Evolutionary conservation across 768 basidiomycete species (phyloP).

Genomic region (Arthromyces matolae): DNA sequence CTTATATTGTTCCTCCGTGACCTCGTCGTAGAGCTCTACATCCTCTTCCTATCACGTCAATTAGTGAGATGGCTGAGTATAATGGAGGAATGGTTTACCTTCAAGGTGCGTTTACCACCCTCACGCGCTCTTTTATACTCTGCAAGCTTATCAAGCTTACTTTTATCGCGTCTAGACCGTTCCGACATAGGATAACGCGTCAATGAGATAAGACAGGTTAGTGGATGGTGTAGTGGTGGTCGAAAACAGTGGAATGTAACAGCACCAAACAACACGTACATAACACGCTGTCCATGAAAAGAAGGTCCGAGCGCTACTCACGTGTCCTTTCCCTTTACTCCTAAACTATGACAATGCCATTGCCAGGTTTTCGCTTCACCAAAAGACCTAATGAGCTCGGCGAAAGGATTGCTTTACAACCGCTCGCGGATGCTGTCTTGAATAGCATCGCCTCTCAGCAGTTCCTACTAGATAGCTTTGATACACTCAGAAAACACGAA

Average conservation of each 20-base stretch:
- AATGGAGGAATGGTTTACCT: conserved; percentile 3
- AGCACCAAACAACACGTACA: conserved; percentile 7
- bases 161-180: conserved; percentile 37
- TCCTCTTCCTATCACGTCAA: conserved; percentile 46
- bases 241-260: neutral
- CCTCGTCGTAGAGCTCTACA: conserved; percentile 78
- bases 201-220: neutral
- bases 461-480: no score
- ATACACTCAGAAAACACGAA: no score
- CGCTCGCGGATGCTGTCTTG: no score
- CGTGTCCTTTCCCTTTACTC: no score
- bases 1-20: conserved; percentile 86
- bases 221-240: neutral
- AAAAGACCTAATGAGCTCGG: no score
- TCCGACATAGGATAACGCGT: conserved; percentile 29
- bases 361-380: no score
- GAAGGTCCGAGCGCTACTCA: no score
- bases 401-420: no score
- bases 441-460: no score
- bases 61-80: conserved; percentile 4
- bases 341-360: no score
- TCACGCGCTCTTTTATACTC: conserved; percentile 17
- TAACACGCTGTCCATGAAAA: no score
- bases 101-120: conserved; percentile 15
- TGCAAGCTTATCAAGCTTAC: conserved; percentile 15